Conservation (phyloP, 371 early-diverging fungal species). For the Lichtheimia ornata region DNA sequence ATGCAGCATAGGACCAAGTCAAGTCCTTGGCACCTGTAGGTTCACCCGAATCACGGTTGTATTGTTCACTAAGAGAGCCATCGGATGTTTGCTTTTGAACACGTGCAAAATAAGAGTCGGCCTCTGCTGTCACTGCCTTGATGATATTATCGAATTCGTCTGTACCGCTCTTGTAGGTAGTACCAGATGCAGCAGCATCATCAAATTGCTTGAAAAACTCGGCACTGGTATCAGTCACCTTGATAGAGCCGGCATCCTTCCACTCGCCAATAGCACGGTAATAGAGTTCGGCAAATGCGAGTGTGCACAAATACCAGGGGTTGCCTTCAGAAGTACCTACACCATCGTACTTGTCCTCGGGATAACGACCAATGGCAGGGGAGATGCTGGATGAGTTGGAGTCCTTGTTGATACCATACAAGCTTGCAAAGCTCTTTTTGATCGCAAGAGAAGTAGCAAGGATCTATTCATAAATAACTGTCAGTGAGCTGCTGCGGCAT, state of each 20-base stretch:
- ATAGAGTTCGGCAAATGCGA: constrained; percentile 65
- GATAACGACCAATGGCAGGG: constrained; percentile 70
- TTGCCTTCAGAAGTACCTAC: constrained; percentile 59
- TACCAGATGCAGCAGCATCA: constrained; percentile 23
- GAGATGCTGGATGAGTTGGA: constrained; percentile 19
- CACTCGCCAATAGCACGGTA: constrained; percentile 52
- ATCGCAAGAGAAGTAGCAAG: constrained; percentile 54
- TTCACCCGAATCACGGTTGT: constrained; percentile 53
- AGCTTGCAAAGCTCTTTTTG: constrained; percentile 37
- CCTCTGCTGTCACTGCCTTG: constrained; percentile 32
- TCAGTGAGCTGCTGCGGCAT: background rate
- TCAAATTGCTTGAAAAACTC: constrained; percentile 37
- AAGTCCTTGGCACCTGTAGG: constrained; percentile 66
- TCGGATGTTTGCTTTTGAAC: constrained; percentile 52
- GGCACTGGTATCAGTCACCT: constrained; percentile 40
- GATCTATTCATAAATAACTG: constrained; percentile 22
- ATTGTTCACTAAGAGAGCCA: constrained; percentile 68
- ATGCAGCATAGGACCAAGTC: constrained; percentile 78
- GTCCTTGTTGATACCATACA: constrained; percentile 59
- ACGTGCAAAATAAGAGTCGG: constrained; percentile 58
- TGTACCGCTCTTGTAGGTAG: constrained; percentile 23
- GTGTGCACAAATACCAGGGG: constrained; percentile 75
- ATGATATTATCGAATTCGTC: constrained; percentile 24
- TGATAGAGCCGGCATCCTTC: constrained; percentile 26
- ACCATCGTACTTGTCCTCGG: constrained; percentile 75